Conservation (phyloP, 1,139 yeast species). For the Yamadazyma dushanensis region DNA sequence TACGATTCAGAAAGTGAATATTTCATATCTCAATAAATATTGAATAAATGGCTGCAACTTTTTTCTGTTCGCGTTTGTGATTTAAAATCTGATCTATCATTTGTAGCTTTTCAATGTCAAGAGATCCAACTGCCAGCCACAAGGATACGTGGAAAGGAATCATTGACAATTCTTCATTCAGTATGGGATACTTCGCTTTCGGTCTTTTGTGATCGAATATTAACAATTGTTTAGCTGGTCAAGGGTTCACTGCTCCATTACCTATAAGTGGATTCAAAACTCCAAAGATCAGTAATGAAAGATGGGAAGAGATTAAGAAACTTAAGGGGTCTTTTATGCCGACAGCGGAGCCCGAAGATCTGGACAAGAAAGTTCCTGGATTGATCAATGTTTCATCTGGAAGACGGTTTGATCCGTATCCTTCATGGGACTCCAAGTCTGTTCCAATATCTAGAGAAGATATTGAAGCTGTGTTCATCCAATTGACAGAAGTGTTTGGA, state of each 20-base stretch:
- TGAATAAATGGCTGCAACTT: no score
- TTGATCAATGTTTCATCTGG: conserved; percentile 12
- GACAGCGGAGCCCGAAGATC: background rate
- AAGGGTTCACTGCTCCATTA: conserved; percentile 22
- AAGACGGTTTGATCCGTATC: conserved; percentile 51
- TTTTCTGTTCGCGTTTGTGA: conserved; percentile 2
- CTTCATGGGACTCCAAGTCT: conserved; percentile 50
- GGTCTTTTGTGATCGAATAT: conserved; percentile 9
- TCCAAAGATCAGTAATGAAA: conserved; percentile 13
- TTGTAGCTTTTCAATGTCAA: background rate
- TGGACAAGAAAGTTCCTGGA: conserved; percentile 1
- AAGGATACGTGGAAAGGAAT: background rate
- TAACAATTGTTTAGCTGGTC: conserved; percentile 34
- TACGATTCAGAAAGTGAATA: conserved; percentile 2
- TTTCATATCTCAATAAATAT: background rate
- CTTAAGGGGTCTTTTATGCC: conserved; percentile 7
- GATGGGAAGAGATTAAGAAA: conserved; percentile 29
- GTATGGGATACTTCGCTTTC: conserved; percentile 2
- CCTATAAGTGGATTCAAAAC: conserved; percentile 53
- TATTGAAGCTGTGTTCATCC: conserved; percentile 56
- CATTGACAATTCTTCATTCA: background rate
- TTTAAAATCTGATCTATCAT: background rate
- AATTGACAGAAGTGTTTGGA: conserved; percentile 58
- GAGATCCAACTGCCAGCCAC: background rate
- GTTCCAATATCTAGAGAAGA: conserved; percentile 58